Percentiles rank a stretch among this genome's conserved stretches.
phyloP scores from a whole-genome alignment of 345 rosid genomes.

The Carallia pectinifolia region DNA sequence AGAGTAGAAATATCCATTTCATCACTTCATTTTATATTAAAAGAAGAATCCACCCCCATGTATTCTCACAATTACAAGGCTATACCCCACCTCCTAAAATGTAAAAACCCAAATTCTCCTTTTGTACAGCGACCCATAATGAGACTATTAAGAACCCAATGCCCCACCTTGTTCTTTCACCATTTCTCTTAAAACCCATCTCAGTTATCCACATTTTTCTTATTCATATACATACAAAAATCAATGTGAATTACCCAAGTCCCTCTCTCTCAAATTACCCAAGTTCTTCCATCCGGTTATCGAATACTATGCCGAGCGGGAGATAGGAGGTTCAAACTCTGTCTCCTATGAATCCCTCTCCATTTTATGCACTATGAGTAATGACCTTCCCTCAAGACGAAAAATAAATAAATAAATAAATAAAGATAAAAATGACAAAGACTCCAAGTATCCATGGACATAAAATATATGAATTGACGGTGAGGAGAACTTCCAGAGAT shows the following conservation, averaged over 20 bases:
- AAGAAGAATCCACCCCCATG: slow-evolving; percentile 35
- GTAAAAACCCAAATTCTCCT: slow-evolving; percentile 16
- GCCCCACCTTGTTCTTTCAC: slow-evolving; percentile 5
- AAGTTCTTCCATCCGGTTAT: too few relatives aligned
- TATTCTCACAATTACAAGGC: slow-evolving; percentile 42
- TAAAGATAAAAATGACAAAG: too few relatives aligned
- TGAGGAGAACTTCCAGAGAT: slow-evolving; percentile 7
- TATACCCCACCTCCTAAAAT: slow-evolving; percentile 27
- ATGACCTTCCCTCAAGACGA: too few relatives aligned
- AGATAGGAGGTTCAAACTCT: too few relatives aligned
- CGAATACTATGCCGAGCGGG: too few relatives aligned
- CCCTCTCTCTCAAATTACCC: slow-evolving; percentile 1
- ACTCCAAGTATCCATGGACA: too few relatives aligned
- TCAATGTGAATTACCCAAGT: background rate
- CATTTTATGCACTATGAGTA: too few relatives aligned
- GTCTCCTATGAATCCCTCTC: too few relatives aligned
- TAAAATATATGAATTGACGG: too few relatives aligned
- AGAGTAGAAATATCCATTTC: slow-evolving; percentile 16
- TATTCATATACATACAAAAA: slow-evolving; percentile 39
- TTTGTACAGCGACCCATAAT: slow-evolving; percentile 31
- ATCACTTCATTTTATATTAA: slow-evolving; percentile 15
- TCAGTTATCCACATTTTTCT: slow-evolving; percentile 21
- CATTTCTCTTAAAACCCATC: slow-evolving; percentile 14
- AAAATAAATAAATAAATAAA: too few relatives aligned
- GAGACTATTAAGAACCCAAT: slow-evolving; percentile 17